Evolutionary conservation across 345 rosid species (phyloP).

Genomic region (Aurinia saxatilis): DNA sequence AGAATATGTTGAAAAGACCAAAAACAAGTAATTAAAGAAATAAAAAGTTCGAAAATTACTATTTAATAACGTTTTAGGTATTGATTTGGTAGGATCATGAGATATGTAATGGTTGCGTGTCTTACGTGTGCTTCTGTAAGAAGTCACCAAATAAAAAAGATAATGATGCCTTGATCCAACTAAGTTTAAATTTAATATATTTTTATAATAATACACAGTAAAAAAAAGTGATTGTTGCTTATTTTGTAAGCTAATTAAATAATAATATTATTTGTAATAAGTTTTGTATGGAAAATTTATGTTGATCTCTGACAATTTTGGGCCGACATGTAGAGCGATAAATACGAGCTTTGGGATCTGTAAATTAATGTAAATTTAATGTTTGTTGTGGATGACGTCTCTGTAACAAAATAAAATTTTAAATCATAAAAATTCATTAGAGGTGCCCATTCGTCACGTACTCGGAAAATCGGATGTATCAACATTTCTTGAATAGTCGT

Average conservation of each 20-base stretch:
- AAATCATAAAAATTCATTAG: background rate
- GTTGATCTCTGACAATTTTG: constrained; percentile 30
- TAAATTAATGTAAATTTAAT: constrained; percentile 15
- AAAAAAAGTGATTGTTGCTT: too few relatives aligned
- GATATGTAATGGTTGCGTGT: constrained; percentile 4
- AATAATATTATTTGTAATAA: background rate
- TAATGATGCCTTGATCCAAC: constrained; percentile 31
- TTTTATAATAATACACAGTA: background rate
- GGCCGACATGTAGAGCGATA: constrained; percentile 24
- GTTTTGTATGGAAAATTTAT: constrained; percentile 22
- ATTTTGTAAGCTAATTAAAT: constrained; percentile 16
- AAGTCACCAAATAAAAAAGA: background rate
- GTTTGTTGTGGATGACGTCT: constrained; percentile 21
- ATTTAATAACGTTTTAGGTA: background rate
- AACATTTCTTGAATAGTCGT: background rate
- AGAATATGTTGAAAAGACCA: too few relatives aligned
- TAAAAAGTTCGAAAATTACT: background rate
- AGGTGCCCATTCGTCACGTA: constrained; percentile 12
- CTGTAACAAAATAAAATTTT: background rate
- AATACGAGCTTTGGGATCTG: constrained; percentile 31
- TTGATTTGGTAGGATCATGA: constrained; percentile 8
- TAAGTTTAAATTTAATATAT: background rate
- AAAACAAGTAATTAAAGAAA: background rate
- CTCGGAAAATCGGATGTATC: constrained; percentile 4
- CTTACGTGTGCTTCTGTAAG: constrained; percentile 14